Base-by-base conservation (phyloP, 1,284 basidiomycete genomes). In the Leccinum pachyderme region DNA sequence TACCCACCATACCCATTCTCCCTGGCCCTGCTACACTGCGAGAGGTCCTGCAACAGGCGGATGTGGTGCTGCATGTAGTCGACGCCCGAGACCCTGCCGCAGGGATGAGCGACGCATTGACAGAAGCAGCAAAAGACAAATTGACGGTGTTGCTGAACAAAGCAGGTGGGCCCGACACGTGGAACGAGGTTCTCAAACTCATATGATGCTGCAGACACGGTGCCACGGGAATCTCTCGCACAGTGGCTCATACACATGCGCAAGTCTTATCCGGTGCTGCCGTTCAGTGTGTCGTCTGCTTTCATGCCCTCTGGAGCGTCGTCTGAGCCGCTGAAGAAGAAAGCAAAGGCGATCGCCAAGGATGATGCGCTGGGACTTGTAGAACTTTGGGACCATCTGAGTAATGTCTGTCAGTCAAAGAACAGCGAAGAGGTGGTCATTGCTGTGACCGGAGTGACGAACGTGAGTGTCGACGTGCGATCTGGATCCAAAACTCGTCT, bases 81-180 rank as follows among this genome's bases (percentile, higher is more conserved):
- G 94, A 97, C 68, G 91, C 89, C 2, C 80, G 93, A 47, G 94
- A 96, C 70, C 92, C 94, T 53, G 55, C 46, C 24, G 69, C 68
- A 29, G 58, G 68, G 7, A 61, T 69, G n/a, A 72, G 71, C 15
- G 61, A 69, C 7, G 57, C 45, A 9, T 54, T 72, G 43, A 25
- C 52, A 31, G 60, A 61, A 52, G 52, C 78, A 75, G 63, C 74
- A 15, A 59, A 71, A 39, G 72, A 71, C 39, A 85, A 83, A 69
- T 64, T 89, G n/a, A 67, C 89, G 22, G 73, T 94, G 13, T 78
- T 96, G 11, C 69, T 97, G 51, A 96, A 91, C 73, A 97, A 97
- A 77, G 88, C 90, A 61, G 93, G 92, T 91, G 65, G 56, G 85
- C 77, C 41, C 28, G 28, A 51, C 61, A 45, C 47, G 52, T 49